Base-by-base conservation (phyloP, 495 filamentous ascomycete genomes). In the Penicillium mononematosum region DNA sequence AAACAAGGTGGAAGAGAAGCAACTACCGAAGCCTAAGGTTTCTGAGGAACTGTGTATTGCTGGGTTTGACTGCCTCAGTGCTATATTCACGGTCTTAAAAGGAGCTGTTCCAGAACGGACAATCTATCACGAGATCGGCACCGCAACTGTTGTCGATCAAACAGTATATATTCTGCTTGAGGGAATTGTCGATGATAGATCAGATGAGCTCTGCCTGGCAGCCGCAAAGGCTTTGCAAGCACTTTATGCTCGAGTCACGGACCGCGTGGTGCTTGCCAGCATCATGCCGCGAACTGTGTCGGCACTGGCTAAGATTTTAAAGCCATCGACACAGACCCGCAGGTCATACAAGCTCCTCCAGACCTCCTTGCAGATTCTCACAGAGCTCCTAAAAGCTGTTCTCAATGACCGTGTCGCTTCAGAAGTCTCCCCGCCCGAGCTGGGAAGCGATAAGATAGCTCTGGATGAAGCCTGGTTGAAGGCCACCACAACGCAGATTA, bases 231-330 rank as follows among this genome's bases (percentile, higher is more conserved):
- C 89, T 20, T 69, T 96, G n/a, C 65, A 85, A 12, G 77, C 78
- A 7, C 74, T 95, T 31, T 81, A 85, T 56, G 58, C 65, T 14
- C 81, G 83, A 20, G 79, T 96, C 17, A 81, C 74, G 55, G 88
- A 94, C 66, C 79, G 80, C 46, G 78, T 89, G 10, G 82, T 89
- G 4, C 78, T 96, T 46, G 88, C 88, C 4, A 90, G 82, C 47
- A 92, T 98, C 60, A 82, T 97, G 62, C 94, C 94, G 8, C 90
- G 95, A 8, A 91, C 91, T 4, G 85, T 96, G 1, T 96, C 93
- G 8, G 81, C 85, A 6, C 67, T 99, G 45, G 87, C 86, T 11
- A 92, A 86, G 69, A 75, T 88, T 16, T 71, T 98, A 32, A 86
- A 85, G 27, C 84, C 87, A 0, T 85, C 83, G 2, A 83, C 82